Conservation (phyloP, 305 asterid genomes). For the Solanum hybrid region DNA sequence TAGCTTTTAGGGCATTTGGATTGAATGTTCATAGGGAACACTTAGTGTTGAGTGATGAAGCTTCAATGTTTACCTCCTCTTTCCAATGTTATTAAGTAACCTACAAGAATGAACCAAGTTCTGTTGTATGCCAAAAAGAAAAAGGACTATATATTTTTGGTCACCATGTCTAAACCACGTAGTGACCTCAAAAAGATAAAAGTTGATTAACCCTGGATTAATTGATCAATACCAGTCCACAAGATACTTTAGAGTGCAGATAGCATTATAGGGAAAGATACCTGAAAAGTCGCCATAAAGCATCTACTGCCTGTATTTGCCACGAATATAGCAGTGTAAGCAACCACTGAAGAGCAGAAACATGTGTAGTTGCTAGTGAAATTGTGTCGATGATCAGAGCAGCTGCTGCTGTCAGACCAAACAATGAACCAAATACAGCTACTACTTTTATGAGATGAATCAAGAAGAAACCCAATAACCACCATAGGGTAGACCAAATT, state of each 20-base stretch:
- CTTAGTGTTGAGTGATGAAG: background rate
- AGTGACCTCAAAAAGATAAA: background rate
- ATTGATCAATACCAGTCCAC: background rate
- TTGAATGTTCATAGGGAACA: background rate
- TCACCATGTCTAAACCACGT: background rate
- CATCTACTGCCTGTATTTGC: conserved; percentile 77
- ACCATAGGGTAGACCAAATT: conserved; percentile 92
- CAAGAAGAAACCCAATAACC: conserved; percentile 45
- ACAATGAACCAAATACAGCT: conserved; percentile 57
- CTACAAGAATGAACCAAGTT: background rate
- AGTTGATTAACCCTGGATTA: background rate
- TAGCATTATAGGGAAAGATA: conserved; percentile 12
- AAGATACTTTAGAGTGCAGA: background rate
- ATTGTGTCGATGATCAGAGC: conserved; percentile 61
- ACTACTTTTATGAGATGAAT: conserved; percentile 45
- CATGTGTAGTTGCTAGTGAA: conserved; percentile 55
- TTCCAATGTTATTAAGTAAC: background rate
- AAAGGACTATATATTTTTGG: background rate
- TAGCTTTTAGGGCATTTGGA: background rate
- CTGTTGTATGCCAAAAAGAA: background rate
- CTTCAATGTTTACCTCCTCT: background rate
- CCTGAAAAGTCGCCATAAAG: conserved; percentile 98
- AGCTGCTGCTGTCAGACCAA: conserved; percentile 78
- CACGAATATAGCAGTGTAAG: conserved; percentile 65
- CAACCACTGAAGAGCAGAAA: conserved; percentile 60